Conservation (phyloP, 1,284 basidiomycete genomes). For the Naganishia sp. region DNA sequence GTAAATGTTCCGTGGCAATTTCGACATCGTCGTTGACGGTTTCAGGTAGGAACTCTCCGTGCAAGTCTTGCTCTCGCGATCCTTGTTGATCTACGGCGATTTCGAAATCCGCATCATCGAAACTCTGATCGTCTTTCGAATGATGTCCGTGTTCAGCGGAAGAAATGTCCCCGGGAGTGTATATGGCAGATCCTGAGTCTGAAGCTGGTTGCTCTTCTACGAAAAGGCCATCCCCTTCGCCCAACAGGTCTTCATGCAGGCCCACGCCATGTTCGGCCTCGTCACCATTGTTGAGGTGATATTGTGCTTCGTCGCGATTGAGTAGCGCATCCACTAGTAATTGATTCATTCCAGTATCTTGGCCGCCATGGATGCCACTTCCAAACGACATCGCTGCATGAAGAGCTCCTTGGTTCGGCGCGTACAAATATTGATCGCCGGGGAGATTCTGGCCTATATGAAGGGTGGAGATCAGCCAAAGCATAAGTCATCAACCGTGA, state of each 20-base stretch:
- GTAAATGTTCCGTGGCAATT: slow-evolving; percentile 3
- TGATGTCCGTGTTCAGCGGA: neutral
- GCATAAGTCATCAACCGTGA: no score
- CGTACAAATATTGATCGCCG: no score
- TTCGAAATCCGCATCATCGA: slow-evolving; percentile 5
- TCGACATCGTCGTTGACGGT: slow-evolving; percentile 1
- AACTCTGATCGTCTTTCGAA: neutral
- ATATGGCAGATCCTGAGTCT: neutral
- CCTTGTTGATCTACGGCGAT: slow-evolving; percentile 1
- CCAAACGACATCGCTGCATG: no score
- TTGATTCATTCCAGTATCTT: no score
- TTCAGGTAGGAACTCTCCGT: slow-evolving; percentile 13
- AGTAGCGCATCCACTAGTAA: no score
- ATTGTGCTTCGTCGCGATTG: no score
- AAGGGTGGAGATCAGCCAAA: no score
- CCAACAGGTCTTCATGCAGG: neutral
- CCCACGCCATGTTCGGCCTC: neutral
- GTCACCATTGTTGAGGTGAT: neutral
- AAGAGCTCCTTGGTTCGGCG: no score
- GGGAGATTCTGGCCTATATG: no score
- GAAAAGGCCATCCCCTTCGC: neutral
- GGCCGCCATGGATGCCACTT: no score
- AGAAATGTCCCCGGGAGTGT: neutral
- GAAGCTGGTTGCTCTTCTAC: neutral
- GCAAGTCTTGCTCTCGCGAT: neutral